Conservation (phyloP, 1,139 yeast species). For the Geotrichum restrictum region DNA sequence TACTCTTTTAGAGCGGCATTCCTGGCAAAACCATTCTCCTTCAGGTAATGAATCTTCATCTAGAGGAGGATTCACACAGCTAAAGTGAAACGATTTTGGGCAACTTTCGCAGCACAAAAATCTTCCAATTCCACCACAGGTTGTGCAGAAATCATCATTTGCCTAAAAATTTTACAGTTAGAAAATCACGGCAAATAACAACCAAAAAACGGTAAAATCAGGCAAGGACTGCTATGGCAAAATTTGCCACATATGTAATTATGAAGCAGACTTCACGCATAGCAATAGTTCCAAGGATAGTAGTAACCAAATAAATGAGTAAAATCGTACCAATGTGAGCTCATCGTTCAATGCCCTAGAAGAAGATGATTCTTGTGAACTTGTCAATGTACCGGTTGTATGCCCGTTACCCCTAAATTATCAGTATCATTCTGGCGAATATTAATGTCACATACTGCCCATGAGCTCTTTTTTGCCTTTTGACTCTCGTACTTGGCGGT, state of each 20-base stretch:
- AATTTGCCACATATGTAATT: neutral
- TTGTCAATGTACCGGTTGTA: neutral
- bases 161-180: conserved; percentile 13
- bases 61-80: conserved; percentile 87
- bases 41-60: conserved; percentile 73
- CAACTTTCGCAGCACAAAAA: conserved; percentile 92
- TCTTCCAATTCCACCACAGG: conserved; percentile 85
- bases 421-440: neutral
- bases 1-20: conserved; percentile 45
- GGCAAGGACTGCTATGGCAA: neutral
- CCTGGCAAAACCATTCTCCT: conserved; percentile 85
- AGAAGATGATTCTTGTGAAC: neutral
- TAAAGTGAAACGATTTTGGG: conserved; percentile 85
- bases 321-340: conserved; percentile 3
- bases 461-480: conserved; percentile 11
- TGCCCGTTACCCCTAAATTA: conserved; percentile 2
- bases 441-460: conserved; percentile 3
- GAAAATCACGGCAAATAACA: neutral
- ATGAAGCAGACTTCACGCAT: neutral
- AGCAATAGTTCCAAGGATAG: neutral
- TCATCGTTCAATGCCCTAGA: neutral
- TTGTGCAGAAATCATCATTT: conserved; percentile 83
- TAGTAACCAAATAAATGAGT: neutral
- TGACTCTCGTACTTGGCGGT: conserved; percentile 9
- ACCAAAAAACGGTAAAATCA: neutral